Base-by-base conservation (phyloP, 139 green algal genomes). In the Chloropicon primus region DNA sequence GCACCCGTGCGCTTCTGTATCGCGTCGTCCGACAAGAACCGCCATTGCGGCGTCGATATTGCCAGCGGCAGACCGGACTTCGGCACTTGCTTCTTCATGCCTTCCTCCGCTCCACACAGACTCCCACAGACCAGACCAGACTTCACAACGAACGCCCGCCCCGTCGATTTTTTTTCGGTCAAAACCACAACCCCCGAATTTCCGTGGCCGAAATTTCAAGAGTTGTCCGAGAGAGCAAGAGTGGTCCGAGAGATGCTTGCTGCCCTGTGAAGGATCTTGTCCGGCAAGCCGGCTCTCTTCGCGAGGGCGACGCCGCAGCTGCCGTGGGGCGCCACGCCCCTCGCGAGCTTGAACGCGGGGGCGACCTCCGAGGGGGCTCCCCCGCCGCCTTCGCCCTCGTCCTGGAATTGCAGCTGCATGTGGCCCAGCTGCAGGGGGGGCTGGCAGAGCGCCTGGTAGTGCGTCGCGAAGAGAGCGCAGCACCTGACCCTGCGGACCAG, bases 401-500 rank as follows among this genome's bases (percentile, higher is more conserved):
- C 41, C 41, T 5, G 10, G 41, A n/a, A n/a, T n/a, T 62, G 10
- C 10, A 62, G 41, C 17, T 5, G 10, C 41, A 62, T 62, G 41
- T 62, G 41, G 41, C 41, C 41, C 41, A 17, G 17, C 41, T 17
- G 10, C 10, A 62, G 41, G 10, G 5, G 10, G 41, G 41, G 41
- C 5, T n/a, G 41, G 41, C 41, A 62, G 10, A 79, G 75, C 21
- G 25, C 21, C 27, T 74, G 75, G n/a, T 76, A 79, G 75, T 79
- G 75, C 75, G 75, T 79, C 25, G 72, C 72, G 72, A 75, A 75
- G 72, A 75, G 72, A 17, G 5, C 5, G 10, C 10, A 17, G 72
- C 72, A 75, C 25, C 25, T 5, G 5, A 17, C 21, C 5, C 17
- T 75, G 72, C 25, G 26, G 17, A 22, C 41, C 25, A 93, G 81